These are phyloP conservation scores for Sutorius australiensis DNA, from an alignment of 768 basidiomycete genomes.

Conservation along the genomic window DNA sequence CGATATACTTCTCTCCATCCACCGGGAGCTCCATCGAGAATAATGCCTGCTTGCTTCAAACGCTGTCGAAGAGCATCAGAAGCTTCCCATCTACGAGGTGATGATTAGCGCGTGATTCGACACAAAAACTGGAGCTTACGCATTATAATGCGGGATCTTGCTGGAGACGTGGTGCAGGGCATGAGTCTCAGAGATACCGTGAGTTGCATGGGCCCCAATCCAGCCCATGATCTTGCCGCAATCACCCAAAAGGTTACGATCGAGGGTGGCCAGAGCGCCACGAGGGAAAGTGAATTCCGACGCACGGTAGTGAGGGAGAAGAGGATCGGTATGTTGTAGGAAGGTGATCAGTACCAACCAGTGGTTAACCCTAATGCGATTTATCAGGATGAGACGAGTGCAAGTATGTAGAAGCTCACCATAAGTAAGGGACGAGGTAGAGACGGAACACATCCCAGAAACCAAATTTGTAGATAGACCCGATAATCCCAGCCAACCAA, in stretches of 20 bases:
- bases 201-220: constrained; percentile 80
- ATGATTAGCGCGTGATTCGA: neutral
- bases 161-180: constrained; percentile 88
- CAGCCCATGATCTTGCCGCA: constrained; percentile 76
- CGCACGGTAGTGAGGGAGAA: constrained; percentile 90
- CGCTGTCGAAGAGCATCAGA: constrained; percentile 77
- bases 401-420: constrained; percentile 35
- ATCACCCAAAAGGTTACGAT: constrained; percentile 77
- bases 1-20: constrained; percentile 81
- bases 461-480: constrained; percentile 56
- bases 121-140: constrained; percentile 36
- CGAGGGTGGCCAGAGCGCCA: constrained; percentile 89
- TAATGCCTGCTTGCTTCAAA: constrained; percentile 53
- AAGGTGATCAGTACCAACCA: constrained; percentile 97
- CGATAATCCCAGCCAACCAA: constrained; percentile 60
- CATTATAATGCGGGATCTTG: constrained; percentile 96
- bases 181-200: constrained; percentile 94
- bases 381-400: neutral
- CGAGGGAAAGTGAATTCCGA: constrained; percentile 89
- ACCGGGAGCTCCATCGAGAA: constrained; percentile 66
- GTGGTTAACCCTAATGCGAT: constrained; percentile 66
- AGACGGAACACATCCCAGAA: constrained; percentile 70
- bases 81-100: constrained; percentile 74
- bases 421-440: constrained; percentile 88
- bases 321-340: constrained; percentile 96